These are phyloP conservation scores for Salix udensis DNA, from an alignment of 345 rosid genomes.

Conservation along the genomic window DNA sequence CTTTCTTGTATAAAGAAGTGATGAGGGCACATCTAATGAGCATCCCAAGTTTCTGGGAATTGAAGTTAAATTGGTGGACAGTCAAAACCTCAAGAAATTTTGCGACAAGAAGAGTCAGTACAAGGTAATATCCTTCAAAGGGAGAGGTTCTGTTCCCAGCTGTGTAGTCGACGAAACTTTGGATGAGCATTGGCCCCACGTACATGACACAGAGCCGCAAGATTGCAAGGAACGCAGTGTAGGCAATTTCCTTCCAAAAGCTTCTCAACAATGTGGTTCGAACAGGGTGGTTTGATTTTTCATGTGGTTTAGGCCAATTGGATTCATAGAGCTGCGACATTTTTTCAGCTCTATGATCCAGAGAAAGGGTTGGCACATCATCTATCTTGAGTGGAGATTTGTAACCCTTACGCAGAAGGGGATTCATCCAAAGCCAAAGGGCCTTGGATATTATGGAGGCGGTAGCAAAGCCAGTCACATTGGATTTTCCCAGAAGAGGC, in stretches of 20 bases:
- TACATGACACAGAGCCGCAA: slow-evolving; percentile 66
- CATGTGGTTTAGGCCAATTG: slow-evolving; percentile 74
- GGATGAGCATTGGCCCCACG: slow-evolving; percentile 81
- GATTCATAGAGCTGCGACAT: slow-evolving; percentile 58
- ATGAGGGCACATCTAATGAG: slow-evolving; percentile 79
- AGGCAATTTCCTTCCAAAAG: slow-evolving; percentile 72
- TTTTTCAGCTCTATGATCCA: slow-evolving; percentile 69
- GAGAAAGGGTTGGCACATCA: slow-evolving; percentile 72
- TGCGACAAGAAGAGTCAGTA: slow-evolving; percentile 59
- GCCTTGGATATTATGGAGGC: slow-evolving; percentile 61
- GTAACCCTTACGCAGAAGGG: slow-evolving; percentile 69
- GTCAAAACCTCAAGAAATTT: slow-evolving; percentile 75
- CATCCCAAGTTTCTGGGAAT: slow-evolving; percentile 91
- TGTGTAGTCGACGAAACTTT: slow-evolving; percentile 73
- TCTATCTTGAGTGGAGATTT: slow-evolving; percentile 66
- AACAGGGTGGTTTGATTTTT: slow-evolving; percentile 60
- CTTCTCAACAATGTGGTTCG: slow-evolving; percentile 61
- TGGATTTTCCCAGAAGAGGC: slow-evolving; percentile 38
- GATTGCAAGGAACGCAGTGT: slow-evolving; percentile 73
- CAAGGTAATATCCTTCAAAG: slow-evolving; percentile 77
- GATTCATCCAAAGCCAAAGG: slow-evolving; percentile 96
- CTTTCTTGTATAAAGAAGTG: slow-evolving; percentile 76
- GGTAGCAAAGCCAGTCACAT: slow-evolving; percentile 57
- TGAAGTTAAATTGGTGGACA: slow-evolving; percentile 82
- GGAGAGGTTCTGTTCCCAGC: slow-evolving; percentile 72